These are phyloP conservation scores for Thalassiosira exigua DNA, from an alignment of 352 stramenopile genomes.

Conservation along the genomic window DNA sequence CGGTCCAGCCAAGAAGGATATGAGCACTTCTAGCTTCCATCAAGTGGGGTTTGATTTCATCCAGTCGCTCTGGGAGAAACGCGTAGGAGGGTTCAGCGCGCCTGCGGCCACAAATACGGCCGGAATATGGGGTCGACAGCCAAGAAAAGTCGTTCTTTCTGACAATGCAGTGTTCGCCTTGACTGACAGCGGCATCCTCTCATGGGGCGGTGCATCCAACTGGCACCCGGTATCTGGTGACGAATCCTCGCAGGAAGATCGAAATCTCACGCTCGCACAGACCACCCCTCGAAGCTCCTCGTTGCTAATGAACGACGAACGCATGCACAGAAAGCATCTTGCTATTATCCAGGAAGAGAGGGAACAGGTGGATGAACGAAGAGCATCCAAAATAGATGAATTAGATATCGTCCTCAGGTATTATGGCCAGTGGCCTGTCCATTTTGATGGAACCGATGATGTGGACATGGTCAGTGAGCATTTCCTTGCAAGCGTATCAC, in stretches of 20 bases:
- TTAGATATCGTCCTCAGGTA: slow-evolving; percentile 84
- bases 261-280: slow-evolving; percentile 48
- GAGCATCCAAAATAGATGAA: slow-evolving; percentile 72
- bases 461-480: slow-evolving; percentile 89
- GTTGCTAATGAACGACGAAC: slow-evolving; percentile 26
- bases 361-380: slow-evolving; percentile 66
- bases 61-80: slow-evolving; percentile 66
- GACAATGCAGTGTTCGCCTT: slow-evolving; percentile 90
- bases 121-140: slow-evolving; percentile 89
- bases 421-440: slow-evolving; percentile 89
- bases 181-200: slow-evolving; percentile 88
- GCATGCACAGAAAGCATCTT: slow-evolving; percentile 32
- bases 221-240: no score
- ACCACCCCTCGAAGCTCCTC: slow-evolving; percentile 28
- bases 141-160: slow-evolving; percentile 86
- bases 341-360: slow-evolving; percentile 38
- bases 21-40: slow-evolving; percentile 49
- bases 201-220: slow-evolving; percentile 88
- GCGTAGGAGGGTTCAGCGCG: slow-evolving; percentile 57
- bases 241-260: neutral
- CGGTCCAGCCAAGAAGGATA: slow-evolving; percentile 65
- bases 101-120: slow-evolving; percentile 91
- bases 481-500: slow-evolving; percentile 85
- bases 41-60: slow-evolving; percentile 37
- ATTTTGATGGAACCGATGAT: slow-evolving; percentile 86